Evolutionary conservation across 2,329 filamentous ascomycete genomes (phyloP), one percentile per base, ranked within the genome.

Genomic region (Fusarium sp.): DNA sequence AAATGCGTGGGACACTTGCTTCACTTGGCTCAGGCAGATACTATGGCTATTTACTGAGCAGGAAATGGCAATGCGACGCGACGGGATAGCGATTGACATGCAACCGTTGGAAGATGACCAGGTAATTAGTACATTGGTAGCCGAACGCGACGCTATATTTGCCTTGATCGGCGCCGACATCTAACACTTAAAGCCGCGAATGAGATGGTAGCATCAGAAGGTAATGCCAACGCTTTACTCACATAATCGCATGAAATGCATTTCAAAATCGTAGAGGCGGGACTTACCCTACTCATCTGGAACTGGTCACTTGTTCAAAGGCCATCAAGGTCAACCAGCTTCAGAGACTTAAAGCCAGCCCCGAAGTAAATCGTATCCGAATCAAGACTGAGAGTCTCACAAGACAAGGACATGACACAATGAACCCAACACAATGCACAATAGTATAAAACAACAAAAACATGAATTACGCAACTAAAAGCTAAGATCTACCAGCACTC

Each of bases 81-180:
- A 26, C 1, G 4, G 6, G 0, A 51, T 26, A 4, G 6, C 0
- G 16, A 35, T 35, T 15, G 8, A 3, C 16, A 20, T 8, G 6
- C 5, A 15, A n/a, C 28, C 0, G 14, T 12, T 18, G 2, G 11
- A 14, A 9, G 28, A 31, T 24, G 4, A 5, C 7, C 11, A 31
- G 1, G 22, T 7, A 18, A 24, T 50, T n/a, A 7, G 4, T 18
- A 22, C 3, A 2, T 14, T 11, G 18, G 20, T 31, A 20, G 42
- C 18, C 11, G 11, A 24, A 31, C 2, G 7, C 22, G 45, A 48
- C 45, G 28, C 15, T 22, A 7, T 5, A 7, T 18, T 18, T 5
- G 20, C 16, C 26, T 30, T 47, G 26, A 1, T 30, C 5, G 20
- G 45, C 8, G 14, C 4, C n/a, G 45, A 30, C 5, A 13, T n/a